Evolutionary conservation across 257 asterid genomes (phyloP), one percentile per base, ranked within the genome.

Genomic region (Parsonsia alboflavescens): DNA sequence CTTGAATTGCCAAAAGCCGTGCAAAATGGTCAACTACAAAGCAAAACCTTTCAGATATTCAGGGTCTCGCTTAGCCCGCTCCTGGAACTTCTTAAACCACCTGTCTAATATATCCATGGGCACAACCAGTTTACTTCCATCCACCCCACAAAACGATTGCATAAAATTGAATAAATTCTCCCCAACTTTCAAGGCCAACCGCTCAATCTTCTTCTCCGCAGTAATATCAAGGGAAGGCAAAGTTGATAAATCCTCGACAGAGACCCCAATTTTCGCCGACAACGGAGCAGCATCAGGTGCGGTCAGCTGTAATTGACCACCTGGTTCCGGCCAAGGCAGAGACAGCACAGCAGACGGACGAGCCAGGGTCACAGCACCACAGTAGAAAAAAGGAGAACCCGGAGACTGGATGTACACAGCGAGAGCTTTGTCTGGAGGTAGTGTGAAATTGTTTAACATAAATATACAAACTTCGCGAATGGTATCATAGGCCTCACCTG

Each of bases 51-150:
- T 93, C 77, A 93, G 80, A 79, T 88, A 91, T 77, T 91, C 97
- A 0, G 97, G 97, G 75, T 93, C 98, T 59, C 97, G 88, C 86
- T 90, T 93, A 1, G 97, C 95, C 83, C 93, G 82, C 61, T 93
- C 97, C 82, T 89, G 99, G 73, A 94, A 90, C 88, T 90, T 94
- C 98, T 90, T 92, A 78, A 94, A 94, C 99, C 99, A 94, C 33
- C 98, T 82, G 72, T 90, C 97, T 88, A 94, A 58, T 58, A 94
- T 90, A 86, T 94, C 99, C 91, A 85, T 94, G 10, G 99, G 99
- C 83, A 94, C 99, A 28, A 92, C 84, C 49, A 94, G 88, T 87
- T 85, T 92, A 74, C 92, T 87, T 30, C 99, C 97, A 67, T 94
- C 99, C 1, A 92, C 96, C 19, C 93, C 97, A 68, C 99, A 92